phyloP scores from a whole-genome alignment of 2,329 filamentous ascomycete genomes.

The Trichoderma brevicompactum region DNA sequence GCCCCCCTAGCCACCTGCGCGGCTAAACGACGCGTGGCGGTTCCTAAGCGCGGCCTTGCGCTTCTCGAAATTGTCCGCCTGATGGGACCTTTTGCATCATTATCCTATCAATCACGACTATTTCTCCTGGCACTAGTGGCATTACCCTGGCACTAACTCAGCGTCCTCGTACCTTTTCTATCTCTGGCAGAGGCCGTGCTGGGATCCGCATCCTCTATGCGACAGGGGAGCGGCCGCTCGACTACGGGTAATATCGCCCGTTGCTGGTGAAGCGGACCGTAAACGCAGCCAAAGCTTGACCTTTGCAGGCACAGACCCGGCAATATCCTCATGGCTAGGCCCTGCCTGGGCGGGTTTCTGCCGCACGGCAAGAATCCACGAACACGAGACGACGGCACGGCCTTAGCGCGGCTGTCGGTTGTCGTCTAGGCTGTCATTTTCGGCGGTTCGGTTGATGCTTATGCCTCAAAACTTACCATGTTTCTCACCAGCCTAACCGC shows the following conservation, averaged over 20 bases:
- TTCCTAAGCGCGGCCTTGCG: conserved; percentile 5
- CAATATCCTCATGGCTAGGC: no score
- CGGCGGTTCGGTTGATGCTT: neutral
- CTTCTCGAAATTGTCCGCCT: no score
- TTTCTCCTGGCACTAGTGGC: no score
- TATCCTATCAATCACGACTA: no score
- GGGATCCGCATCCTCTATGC: neutral
- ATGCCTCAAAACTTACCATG: neutral
- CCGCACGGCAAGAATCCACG: neutral
- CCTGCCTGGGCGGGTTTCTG: neutral
- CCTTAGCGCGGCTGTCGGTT: no score
- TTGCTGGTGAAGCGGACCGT: no score
- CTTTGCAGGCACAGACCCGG: neutral
- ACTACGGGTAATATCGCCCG: no score
- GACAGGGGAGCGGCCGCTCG: neutral
- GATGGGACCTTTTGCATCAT: neutral
- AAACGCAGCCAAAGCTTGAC: neutral
- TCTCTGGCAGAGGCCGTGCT: neutral
- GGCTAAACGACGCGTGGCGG: neutral
- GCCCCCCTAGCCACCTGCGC: neutral
- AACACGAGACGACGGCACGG: neutral
- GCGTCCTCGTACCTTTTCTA: neutral
- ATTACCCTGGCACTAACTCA: no score
- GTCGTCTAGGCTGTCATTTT: no score
- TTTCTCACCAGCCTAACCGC: conserved; percentile 7